Evolutionary conservation across 352 stramenopile genomes (phyloP).

Genomic region (Pythium biforme): DNA sequence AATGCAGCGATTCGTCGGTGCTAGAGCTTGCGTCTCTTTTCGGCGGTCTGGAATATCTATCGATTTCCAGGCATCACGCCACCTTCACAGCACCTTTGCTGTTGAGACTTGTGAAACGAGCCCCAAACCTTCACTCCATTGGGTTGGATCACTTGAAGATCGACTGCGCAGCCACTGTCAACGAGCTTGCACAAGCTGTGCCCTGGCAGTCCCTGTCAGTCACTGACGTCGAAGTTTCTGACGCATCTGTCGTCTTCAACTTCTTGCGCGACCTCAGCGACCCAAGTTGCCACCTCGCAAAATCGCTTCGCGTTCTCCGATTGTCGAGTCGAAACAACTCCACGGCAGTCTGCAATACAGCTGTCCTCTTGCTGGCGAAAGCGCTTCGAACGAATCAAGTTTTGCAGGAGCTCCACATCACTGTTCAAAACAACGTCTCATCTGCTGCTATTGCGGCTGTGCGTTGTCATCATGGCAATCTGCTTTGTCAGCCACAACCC

Average conservation of each 20-base stretch:
- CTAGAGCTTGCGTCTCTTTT: constrained; percentile 10
- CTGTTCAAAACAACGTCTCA: constrained; percentile 7
- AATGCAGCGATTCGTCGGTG: neutral
- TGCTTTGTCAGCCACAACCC: neutral
- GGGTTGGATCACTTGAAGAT: constrained; percentile 1
- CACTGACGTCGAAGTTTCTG: constrained; percentile 3
- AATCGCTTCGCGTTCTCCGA: constrained; percentile 10
- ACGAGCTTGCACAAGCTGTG: neutral
- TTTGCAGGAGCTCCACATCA: constrained; percentile 9
- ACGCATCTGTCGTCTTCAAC: neutral
- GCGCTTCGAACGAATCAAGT: constrained; percentile 6
- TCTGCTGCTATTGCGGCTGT: neutral
- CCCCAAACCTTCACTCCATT: constrained; percentile 4
- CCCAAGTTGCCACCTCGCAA: neutral
- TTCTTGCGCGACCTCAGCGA: constrained; percentile 2
- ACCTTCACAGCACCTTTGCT: neutral
- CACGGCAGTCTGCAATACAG: constrained; percentile 1
- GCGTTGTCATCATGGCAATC: constrained; percentile 1
- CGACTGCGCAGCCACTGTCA: neutral
- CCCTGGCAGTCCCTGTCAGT: constrained; percentile 8
- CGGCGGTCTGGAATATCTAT: constrained; percentile 2
- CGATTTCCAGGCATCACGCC: constrained; percentile 2
- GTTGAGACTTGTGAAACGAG: constrained; percentile 2
- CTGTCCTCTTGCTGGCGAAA: neutral
- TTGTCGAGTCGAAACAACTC: constrained; percentile 7